phyloP scores from a whole-genome alignment of 2,329 filamentous ascomycete species.

The Penicillium sp. region DNA sequence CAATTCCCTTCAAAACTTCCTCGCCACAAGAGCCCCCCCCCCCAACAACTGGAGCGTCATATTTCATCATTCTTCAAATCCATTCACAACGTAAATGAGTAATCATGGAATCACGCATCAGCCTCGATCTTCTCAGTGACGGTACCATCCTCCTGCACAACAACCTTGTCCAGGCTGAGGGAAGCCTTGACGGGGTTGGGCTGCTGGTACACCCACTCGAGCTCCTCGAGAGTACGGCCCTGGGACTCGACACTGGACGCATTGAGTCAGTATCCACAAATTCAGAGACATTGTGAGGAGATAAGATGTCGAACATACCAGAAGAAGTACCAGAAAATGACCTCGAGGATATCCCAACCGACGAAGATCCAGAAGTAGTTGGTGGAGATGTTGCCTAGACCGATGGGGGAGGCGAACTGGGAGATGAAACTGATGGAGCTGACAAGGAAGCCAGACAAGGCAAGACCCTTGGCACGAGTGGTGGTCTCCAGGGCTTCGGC shows the following conservation, averaged over 20 bases:
- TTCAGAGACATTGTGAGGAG: neutral
- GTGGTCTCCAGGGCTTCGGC: slow-evolving; percentile 54
- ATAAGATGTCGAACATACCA: slow-evolving; percentile 37
- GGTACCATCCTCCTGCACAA: slow-evolving; percentile 49
- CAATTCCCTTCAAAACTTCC: neutral
- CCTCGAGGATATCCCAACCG: slow-evolving; percentile 51
- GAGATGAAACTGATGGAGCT: slow-evolving; percentile 53
- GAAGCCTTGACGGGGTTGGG: slow-evolving; percentile 55
- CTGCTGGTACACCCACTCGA: slow-evolving; percentile 55
- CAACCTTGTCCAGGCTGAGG: slow-evolving; percentile 50
- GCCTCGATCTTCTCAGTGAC: slow-evolving; percentile 51
- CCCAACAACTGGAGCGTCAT: neutral
- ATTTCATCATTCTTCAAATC: neutral
- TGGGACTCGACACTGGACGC: slow-evolving; percentile 50
- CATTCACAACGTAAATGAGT: neutral
- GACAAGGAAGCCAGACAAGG: slow-evolving; percentile 50
- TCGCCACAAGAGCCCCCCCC: neutral
- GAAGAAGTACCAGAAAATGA: slow-evolving; percentile 50
- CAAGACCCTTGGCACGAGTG: slow-evolving; percentile 52
- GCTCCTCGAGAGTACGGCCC: slow-evolving; percentile 53
- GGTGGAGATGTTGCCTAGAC: slow-evolving; percentile 45
- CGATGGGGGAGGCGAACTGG: slow-evolving; percentile 52
- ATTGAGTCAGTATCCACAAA: neutral
- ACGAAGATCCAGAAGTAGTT: slow-evolving; percentile 51
- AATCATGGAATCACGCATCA: slow-evolving; percentile 11